Evolutionary conservation across 148 eudicot species (phyloP), one percentile per base, ranked within the genome.

Genomic region (Euryodendron excelsum): DNA sequence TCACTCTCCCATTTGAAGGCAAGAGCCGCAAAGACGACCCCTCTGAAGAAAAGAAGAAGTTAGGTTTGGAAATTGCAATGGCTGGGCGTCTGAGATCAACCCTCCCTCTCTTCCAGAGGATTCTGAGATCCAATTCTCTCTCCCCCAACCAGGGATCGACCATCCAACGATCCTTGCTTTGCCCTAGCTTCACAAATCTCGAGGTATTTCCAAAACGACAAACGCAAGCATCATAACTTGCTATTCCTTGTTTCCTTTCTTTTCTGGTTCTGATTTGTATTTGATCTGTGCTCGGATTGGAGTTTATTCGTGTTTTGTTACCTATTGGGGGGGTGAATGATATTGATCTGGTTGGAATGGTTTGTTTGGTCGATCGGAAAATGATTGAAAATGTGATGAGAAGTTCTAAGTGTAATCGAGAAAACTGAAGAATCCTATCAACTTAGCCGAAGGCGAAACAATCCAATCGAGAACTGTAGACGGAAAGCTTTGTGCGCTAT

Each of bases 21-120:
- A n/a, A n/a, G n/a, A n/a, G n/a, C n/a, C n/a, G n/a, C n/a, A n/a
- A n/a, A n/a, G n/a, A n/a, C n/a, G n/a, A n/a, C n/a, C n/a, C n/a
- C n/a, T n/a, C n/a, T n/a, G n/a, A n/a, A n/a, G n/a, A n/a, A n/a
- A n/a, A n/a, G n/a, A n/a, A n/a, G n/a, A n/a, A n/a, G n/a, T n/a
- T n/a, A n/a, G n/a, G n/a, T n/a, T n/a, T n/a, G n/a, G n/a, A n/a
- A n/a, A n/a, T n/a, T n/a, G 87, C 89, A 28, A 85, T 90, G 89
- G 84, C 89, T 47, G 83, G 88, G 62, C 94, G 92, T 34, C 73
- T 92, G 33, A 86, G 94, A 90, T 87, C 91, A 17, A 79, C 80
- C 53, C 47, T 86, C 48, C 84, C 90, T 45, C 71, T 83, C 48
- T 10, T 87, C 72, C 80, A 63, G 33, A 86, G 80, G 28, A 55